These are phyloP conservation scores for Tulasnella sp. DNA, from an alignment of 768 basidiomycete genomes.

Conservation along the genomic window DNA sequence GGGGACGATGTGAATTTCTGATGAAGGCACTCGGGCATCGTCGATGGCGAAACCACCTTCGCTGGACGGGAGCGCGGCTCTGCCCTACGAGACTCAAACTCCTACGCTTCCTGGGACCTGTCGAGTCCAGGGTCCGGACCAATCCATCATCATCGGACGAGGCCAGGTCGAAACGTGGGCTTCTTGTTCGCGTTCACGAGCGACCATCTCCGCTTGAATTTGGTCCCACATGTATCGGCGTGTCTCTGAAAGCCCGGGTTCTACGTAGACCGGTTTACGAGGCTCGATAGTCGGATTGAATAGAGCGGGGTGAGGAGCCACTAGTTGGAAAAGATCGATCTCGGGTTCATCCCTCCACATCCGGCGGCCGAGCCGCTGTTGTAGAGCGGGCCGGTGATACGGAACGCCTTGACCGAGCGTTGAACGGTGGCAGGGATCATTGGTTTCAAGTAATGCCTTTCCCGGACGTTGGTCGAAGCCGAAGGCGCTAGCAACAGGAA, in stretches of 20 bases:
- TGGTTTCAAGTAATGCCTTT: not conserved
- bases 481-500: not conserved
- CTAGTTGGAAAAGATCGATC: not conserved
- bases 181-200: constrained; percentile 13
- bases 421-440: not conserved
- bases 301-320: constrained; percentile 18
- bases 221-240: constrained; percentile 8
- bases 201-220: constrained; percentile 19
- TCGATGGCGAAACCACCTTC: not conserved
- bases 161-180: not conserved
- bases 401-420: not conserved
- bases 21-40: not conserved
- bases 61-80: not conserved
- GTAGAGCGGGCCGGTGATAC: not conserved
- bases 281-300: constrained; percentile 1
- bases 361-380: not conserved
- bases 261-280: not conserved
- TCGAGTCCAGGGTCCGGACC: not conserved
- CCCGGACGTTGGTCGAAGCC: not conserved
- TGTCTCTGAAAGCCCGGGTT: not conserved
- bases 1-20: constrained; percentile 11
- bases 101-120: not conserved
- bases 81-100: not conserved
- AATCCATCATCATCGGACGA: constrained; percentile 11
- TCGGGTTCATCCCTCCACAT: not conserved